phyloP scores from a whole-genome alignment of 352 stramenopile species.

The Bremia lactucae region DNA sequence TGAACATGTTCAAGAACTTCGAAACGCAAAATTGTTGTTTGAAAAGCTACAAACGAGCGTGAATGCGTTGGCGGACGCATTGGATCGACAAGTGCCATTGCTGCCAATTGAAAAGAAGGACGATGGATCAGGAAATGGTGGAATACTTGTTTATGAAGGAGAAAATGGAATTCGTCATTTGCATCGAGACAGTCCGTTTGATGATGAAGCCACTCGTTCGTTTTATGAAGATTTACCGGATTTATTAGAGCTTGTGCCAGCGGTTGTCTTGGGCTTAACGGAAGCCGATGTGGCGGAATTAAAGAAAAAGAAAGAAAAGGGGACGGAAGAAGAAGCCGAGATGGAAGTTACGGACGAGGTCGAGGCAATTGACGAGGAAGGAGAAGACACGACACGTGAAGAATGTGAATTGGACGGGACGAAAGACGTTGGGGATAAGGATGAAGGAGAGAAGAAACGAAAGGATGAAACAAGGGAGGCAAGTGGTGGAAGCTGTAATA shows the following conservation, averaged over 20 bases:
- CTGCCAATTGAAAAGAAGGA: conserved; percentile 57
- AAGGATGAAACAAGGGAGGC: conserved; percentile 5
- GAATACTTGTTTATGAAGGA: conserved; percentile 61
- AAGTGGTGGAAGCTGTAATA: no score
- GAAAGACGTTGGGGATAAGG: conserved; percentile 1
- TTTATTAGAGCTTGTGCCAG: conserved; percentile 89
- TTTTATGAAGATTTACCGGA: conserved; percentile 97
- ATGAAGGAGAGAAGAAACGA: conserved; percentile 18
- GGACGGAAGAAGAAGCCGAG: no score
- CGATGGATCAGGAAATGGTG: conserved; percentile 30
- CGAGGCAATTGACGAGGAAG: conserved; percentile 28
- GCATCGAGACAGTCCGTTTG: conserved; percentile 85
- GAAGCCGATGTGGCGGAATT: conserved; percentile 81
- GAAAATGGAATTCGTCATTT: conserved; percentile 60
- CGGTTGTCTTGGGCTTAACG: conserved; percentile 88
- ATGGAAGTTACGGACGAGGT: conserved; percentile 33
- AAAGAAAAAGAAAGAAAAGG: conserved; percentile 76
- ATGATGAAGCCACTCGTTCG: conserved; percentile 90
- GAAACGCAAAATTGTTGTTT: conserved; percentile 64
- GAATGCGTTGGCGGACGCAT: conserved; percentile 64
- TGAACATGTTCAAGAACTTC: conserved; percentile 61
- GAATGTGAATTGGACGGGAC: conserved; percentile 10
- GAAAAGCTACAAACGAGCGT: conserved; percentile 81
- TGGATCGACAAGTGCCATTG: conserved; percentile 63
- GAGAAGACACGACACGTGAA: conserved; percentile 8